Conservation (phyloP, 495 filamentous ascomycete species). For the Penicillium canariense region DNA sequence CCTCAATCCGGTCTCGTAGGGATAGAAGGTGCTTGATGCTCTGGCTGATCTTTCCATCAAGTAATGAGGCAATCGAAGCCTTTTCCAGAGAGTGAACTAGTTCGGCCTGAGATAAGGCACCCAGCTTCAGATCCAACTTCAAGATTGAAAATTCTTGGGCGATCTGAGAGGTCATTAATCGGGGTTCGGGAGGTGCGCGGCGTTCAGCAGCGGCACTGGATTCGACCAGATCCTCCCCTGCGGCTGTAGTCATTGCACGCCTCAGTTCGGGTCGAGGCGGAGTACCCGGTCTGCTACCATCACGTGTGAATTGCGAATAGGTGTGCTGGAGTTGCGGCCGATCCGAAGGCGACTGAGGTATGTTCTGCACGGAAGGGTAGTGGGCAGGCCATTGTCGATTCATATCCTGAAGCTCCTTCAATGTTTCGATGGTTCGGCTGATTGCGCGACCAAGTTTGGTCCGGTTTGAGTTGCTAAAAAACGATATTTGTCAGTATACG, state of each 20-base stretch:
- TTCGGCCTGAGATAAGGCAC: conserved; percentile 78
- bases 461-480: conserved; percentile 82
- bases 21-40: conserved; percentile 86
- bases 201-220: conserved; percentile 67
- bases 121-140: conserved; percentile 91
- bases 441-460: conserved; percentile 82
- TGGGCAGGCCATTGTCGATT: conserved; percentile 91
- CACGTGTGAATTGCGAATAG: conserved; percentile 39
- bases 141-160: conserved; percentile 94
- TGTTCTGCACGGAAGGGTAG: conserved; percentile 81
- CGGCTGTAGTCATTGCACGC: conserved; percentile 70
- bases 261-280: conserved; percentile 54
- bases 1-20: conserved; percentile 90
- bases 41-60: conserved; percentile 91
- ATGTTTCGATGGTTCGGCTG: conserved; percentile 74
- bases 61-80: conserved; percentile 76
- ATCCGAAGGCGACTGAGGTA: conserved; percentile 43
- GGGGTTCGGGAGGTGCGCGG: conserved; percentile 56
- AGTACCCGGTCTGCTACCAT: conserved; percentile 33
- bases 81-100: conserved; percentile 97
- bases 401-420: conserved; percentile 78
- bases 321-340: conserved; percentile 52
- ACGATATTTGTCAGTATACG: conserved; percentile 27
- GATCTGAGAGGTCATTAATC: conserved; percentile 88
- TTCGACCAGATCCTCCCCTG: conserved; percentile 60